Conservation (phyloP, 192 early-diverging fungal genomes). For the Podila horticola region DNA sequence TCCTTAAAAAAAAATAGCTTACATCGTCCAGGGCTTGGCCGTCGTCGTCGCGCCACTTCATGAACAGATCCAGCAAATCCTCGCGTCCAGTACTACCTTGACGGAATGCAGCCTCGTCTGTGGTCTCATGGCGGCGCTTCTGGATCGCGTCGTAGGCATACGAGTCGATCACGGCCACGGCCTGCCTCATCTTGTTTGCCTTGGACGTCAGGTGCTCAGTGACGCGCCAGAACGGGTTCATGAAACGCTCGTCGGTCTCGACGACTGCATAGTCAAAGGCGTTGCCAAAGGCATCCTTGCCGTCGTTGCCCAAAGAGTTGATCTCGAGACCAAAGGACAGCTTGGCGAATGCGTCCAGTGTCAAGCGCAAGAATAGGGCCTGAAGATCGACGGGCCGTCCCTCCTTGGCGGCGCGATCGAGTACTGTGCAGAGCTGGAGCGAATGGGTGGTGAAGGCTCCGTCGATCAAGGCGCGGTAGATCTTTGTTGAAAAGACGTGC, state of each 20-base stretch:
- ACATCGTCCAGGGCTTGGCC: constrained; percentile 44
- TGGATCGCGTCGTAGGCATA: constrained; percentile 48
- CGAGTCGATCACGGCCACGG: constrained; percentile 23
- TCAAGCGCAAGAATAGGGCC: constrained; percentile 56
- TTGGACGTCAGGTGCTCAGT: constrained; percentile 28
- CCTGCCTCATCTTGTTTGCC: constrained; percentile 23
- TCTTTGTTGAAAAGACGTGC: constrained; percentile 49
- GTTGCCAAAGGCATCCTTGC: constrained; percentile 56
- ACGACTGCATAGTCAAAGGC: constrained; percentile 64
- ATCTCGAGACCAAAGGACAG: constrained; percentile 60
- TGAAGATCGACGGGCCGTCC: constrained; percentile 52
- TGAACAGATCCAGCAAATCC: constrained; percentile 59
- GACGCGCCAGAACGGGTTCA: constrained; percentile 47
- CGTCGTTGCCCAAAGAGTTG: constrained; percentile 47
- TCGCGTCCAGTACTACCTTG: constrained; percentile 15
- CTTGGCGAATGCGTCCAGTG: constrained; percentile 55
- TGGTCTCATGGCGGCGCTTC: constrained; percentile 21
- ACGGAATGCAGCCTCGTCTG: constrained; percentile 11
- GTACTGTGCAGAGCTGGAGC: constrained; percentile 22
- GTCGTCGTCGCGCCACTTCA: constrained; percentile 53
- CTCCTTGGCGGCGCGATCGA: constrained; percentile 26
- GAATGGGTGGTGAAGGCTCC: constrained; percentile 33
- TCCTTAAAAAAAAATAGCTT: no score
- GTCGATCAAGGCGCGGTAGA: constrained; percentile 39
- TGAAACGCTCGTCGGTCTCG: constrained; percentile 33